Conservation (phyloP, 2,329 filamentous ascomycete genomes). For the Raffaelea deltoideospora region DNA sequence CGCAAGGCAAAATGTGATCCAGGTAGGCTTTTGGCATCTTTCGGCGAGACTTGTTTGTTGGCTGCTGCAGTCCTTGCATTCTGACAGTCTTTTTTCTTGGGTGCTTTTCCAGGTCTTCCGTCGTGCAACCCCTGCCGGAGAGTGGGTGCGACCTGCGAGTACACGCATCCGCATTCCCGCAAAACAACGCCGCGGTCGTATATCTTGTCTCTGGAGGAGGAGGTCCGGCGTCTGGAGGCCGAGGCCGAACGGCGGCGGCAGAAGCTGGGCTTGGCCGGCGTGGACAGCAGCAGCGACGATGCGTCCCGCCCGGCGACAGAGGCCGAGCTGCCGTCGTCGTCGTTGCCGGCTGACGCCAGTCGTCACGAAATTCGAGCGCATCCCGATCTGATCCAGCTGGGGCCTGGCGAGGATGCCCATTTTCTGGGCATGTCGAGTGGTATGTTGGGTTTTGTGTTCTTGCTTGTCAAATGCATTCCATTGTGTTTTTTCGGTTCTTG, state of each 20-base stretch:
- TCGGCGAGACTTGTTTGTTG: background rate
- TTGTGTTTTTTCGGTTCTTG: background rate
- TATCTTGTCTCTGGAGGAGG: slow-evolving; percentile 5
- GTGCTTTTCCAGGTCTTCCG: background rate
- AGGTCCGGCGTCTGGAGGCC: slow-evolving; percentile 4
- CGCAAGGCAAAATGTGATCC: slow-evolving; percentile 5
- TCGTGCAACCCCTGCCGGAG: slow-evolving; percentile 8
- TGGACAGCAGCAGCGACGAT: background rate
- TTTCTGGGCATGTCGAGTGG: slow-evolving; percentile 7
- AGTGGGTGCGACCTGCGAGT: slow-evolving; percentile 10
- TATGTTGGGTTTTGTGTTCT: background rate
- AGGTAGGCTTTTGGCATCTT: too few relatives aligned
- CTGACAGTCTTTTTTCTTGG: too few relatives aligned
- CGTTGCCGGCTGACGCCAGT: too few relatives aligned
- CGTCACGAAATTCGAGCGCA: background rate
- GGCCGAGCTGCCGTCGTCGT: background rate
- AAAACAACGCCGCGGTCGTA: slow-evolving; percentile 3
- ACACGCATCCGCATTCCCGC: slow-evolving; percentile 9
- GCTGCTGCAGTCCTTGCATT: background rate
- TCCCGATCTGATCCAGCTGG: slow-evolving; percentile 5
- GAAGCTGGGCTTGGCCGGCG: background rate
- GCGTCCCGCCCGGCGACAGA: background rate
- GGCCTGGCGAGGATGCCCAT: slow-evolving; percentile 6
- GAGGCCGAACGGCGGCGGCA: slow-evolving; percentile 1
- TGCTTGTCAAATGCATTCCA: background rate